Base-by-base conservation (phyloP, 352 stramenopile genomes). In the Phytophthora meadii region DNA sequence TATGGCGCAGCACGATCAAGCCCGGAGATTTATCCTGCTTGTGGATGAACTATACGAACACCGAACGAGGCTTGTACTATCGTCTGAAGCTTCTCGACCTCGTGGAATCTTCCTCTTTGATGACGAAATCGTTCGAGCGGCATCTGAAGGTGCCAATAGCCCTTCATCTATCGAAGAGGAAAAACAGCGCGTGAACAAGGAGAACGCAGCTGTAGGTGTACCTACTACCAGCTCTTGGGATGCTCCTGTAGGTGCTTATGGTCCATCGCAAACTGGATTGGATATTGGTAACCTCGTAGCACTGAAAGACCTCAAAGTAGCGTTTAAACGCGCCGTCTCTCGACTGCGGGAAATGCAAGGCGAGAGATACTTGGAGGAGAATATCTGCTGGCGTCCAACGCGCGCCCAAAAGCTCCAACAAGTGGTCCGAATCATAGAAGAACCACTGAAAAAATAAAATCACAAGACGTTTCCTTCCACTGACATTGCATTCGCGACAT, bases 21-120 rank as follows among this genome's bases (percentile, higher is more conserved):
- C 94, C n/a, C 79, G 97, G 30, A 87, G 97, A 41, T 99, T 99
- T 76, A 99, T 99, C 70, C 89, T 98, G 45, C 79, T 99, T 1
- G 83, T 99, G 45, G 97, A 99, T 70, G 95, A 99, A 75, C 70
- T 99, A 47, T 99, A 99, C 61, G 96, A 99, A 71, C 87, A 90
- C 42, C 76, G 73, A 34, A 88, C 82, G 11, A 62, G 76, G 1
- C 63, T 95, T 10, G 52, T 95, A 0, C 74, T 82, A 54, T 89
- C 86, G 1, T 79, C 83, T 5, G 72, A 74, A 41, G 82, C 63
- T 22, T 44, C 72, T 0, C 65, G 77, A 8, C 59, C 70, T 28
- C 46, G 77, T 15, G 56, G 54, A 9, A 82, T 96, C 54, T 96
- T 96, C 52, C 60, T 75, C n/a, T 93, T 94, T 59, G 84, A 90